Percentiles rank a stretch among this genome's conserved stretches.
Conservation (phyloP, 495 filamentous ascomycete species). For the Podospora bellae-mahoneyi region DNA sequence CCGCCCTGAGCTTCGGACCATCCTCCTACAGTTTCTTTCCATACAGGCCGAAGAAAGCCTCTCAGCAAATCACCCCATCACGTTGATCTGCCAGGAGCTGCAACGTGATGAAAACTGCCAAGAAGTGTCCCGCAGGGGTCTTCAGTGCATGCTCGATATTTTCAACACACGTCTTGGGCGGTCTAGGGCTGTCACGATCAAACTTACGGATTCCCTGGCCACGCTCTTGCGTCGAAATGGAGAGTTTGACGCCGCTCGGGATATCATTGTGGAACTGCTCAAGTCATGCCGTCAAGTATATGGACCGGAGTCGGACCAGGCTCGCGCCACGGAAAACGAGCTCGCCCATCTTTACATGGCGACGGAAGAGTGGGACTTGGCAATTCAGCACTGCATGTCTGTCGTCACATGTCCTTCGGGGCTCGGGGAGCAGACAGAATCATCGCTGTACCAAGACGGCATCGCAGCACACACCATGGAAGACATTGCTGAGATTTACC, state of each 20-base stretch:
- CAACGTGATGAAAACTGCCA: slow-evolving; percentile 30
- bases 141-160: slow-evolving; percentile 37
- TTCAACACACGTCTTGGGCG: slow-evolving; percentile 30
- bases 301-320: slow-evolving; percentile 28
- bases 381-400: slow-evolving; percentile 32
- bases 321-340: slow-evolving; percentile 30
- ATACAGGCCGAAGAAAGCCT: slow-evolving; percentile 29
- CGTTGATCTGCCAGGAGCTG: slow-evolving; percentile 30
- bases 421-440: slow-evolving; percentile 2
- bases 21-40: slow-evolving; percentile 29
- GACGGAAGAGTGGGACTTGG: slow-evolving; percentile 23
- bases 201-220: slow-evolving; percentile 34
- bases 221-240: slow-evolving; percentile 34
- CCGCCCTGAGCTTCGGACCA: slow-evolving; percentile 30
- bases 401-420: slow-evolving; percentile 25
- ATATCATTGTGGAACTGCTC: slow-evolving; percentile 31
- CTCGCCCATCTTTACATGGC: slow-evolving; percentile 35
- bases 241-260: slow-evolving; percentile 30
- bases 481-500: slow-evolving; percentile 34
- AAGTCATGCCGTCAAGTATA: slow-evolving; percentile 27
- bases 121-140: slow-evolving; percentile 31
- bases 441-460: slow-evolving; percentile 28
- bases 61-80: slow-evolving; percentile 30
- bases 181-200: slow-evolving; percentile 33
- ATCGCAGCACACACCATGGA: slow-evolving; percentile 36